phyloP scores from a whole-genome alignment of 805 yeast genomes.

The Saturnispora kantuleensis region DNA sequence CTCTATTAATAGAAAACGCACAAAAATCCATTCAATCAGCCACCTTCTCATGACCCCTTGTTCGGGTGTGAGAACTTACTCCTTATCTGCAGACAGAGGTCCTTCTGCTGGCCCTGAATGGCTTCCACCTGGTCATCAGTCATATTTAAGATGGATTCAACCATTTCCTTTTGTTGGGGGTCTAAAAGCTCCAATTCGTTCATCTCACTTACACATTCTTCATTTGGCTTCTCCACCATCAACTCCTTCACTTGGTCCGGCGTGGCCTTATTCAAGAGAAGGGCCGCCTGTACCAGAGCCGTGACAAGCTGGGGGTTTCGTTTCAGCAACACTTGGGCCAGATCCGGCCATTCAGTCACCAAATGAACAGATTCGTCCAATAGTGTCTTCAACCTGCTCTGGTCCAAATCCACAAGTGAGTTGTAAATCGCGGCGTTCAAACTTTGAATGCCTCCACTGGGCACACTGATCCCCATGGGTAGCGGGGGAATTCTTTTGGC shows the following conservation, averaged over 20 bases:
- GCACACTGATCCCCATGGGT: conserved; percentile 43
- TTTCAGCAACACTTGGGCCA: conserved; percentile 49
- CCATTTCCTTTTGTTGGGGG: neutral
- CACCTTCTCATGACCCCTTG: no score
- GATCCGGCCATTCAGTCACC: conserved; percentile 44
- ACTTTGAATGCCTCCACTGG: conserved; percentile 22
- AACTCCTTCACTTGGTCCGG: conserved; percentile 19
- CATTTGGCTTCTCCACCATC: neutral
- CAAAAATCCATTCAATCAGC: no score
- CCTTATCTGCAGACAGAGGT: no score
- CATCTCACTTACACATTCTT: neutral
- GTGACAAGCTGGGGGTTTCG: conserved; percentile 75
- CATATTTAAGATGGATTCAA: no score
- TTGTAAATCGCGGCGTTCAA: conserved; percentile 36
- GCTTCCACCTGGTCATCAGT: no score
- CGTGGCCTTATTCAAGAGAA: conserved; percentile 28
- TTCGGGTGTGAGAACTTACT: no score
- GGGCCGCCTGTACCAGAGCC: conserved; percentile 68
- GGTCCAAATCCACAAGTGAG: conserved; percentile 38
- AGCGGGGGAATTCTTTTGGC: conserved; percentile 35
- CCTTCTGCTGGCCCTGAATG: no score
- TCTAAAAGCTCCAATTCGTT: no score
- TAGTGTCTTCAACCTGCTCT: conserved; percentile 36
- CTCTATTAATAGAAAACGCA: no score
- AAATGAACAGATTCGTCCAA: conserved; percentile 50